Percentiles rank a stretch among this genome's conserved stretches.
Conservation (phyloP, 2,329 filamentous ascomycete genomes). For the Herpotrichia juniperi region DNA sequence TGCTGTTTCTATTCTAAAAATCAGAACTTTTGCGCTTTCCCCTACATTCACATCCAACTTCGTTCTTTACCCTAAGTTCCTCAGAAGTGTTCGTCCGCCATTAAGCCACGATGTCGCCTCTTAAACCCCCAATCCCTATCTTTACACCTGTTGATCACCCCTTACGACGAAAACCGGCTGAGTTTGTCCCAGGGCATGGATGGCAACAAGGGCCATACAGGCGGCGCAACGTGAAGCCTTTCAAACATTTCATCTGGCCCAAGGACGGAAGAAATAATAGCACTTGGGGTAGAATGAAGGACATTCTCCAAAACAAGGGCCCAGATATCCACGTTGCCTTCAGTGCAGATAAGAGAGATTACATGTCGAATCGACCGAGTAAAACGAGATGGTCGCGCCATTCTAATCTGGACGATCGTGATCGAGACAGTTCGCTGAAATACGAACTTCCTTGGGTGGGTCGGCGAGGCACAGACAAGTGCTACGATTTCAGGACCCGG, state of each 20-base stretch:
- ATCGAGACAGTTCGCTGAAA: slow-evolving; percentile 15
- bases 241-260: slow-evolving; percentile 53
- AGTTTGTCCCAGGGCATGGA: slow-evolving; percentile 22
- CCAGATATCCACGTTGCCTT: slow-evolving; percentile 54
- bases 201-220: slow-evolving; percentile 34
- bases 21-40: too few species aligned
- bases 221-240: slow-evolving; percentile 32
- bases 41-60: too few species aligned
- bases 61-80: too few species aligned
- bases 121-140: slow-evolving; percentile 6
- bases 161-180: slow-evolving; percentile 22
- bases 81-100: too few species aligned
- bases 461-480: slow-evolving; percentile 8
- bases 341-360: slow-evolving; percentile 44
- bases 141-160: slow-evolving; percentile 7
- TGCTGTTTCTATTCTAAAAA: too few species aligned
- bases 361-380: slow-evolving; percentile 45
- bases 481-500: slow-evolving; percentile 45
- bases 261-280: slow-evolving; percentile 49
- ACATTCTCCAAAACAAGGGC: slow-evolving; percentile 49
- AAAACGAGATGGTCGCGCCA: slow-evolving; percentile 46
- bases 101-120: neutral
- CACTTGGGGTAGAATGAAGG: slow-evolving; percentile 48
- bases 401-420: slow-evolving; percentile 32
- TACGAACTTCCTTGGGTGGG: slow-evolving; percentile 12